These are phyloP conservation scores for Globisporangium canariense DNA, from an alignment of 352 stramenopile species.

Conservation along the genomic window DNA sequence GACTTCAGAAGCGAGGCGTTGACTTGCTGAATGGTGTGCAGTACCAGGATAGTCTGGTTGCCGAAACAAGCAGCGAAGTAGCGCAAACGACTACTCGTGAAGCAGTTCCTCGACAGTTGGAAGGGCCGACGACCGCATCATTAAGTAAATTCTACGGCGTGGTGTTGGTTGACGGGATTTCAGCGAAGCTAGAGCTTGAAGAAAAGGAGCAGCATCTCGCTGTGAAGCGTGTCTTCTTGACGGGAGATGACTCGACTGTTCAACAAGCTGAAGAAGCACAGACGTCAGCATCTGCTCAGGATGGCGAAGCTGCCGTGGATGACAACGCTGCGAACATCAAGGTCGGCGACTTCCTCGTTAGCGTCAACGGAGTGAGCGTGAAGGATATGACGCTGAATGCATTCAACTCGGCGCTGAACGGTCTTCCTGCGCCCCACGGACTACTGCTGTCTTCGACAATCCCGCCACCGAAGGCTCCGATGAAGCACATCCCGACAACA, in stretches of 20 bases:
- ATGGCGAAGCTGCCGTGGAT: constrained; percentile 5
- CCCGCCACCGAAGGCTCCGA: constrained; percentile 34
- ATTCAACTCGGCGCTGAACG: constrained; percentile 28
- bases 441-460: constrained; percentile 49
- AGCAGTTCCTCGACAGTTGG: constrained; percentile 14
- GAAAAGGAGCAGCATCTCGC: constrained; percentile 39
- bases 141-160: constrained; percentile 45
- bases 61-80: not conserved
- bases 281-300: constrained; percentile 1
- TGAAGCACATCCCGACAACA: constrained; percentile 64
- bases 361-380: constrained; percentile 49
- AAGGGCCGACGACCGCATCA: constrained; percentile 9
- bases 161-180: constrained; percentile 38
- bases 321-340: constrained; percentile 14
- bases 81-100: constrained; percentile 7
- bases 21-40: constrained; percentile 51
- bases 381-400: constrained; percentile 31
- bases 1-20: constrained; percentile 32
- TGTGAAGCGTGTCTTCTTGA: constrained; percentile 31
- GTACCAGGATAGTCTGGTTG: constrained; percentile 35
- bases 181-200: constrained; percentile 31
- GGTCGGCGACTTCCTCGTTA: constrained; percentile 46
- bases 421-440: constrained; percentile 38
- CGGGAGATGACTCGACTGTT: constrained; percentile 8
- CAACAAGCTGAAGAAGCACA: not conserved